phyloP scores from a whole-genome alignment of 164 flowering plant genomes.

The Chloranthus sessilifolius region DNA sequence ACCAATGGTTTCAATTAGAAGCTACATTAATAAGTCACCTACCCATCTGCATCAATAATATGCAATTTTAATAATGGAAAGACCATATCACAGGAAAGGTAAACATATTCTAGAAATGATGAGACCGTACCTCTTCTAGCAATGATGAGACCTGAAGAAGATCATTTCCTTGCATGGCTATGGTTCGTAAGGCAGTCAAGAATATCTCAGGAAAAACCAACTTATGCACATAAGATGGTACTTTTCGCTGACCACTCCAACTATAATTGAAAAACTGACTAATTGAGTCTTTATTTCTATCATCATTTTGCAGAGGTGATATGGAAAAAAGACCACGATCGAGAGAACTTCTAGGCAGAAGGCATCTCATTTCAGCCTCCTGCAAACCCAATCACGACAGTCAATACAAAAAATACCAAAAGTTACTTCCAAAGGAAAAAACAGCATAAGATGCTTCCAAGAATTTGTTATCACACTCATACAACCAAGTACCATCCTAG shows the following conservation, averaged over 20 bases:
- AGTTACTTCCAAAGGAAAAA: neutral
- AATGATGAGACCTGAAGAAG: conserved; percentile 58
- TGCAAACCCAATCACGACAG: conserved; percentile 27
- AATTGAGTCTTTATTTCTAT: neutral
- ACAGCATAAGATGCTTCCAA: neutral
- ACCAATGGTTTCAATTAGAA: too few relatives aligned
- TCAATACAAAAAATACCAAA: neutral
- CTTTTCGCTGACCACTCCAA: conserved; percentile 89
- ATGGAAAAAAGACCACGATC: conserved; percentile 62
- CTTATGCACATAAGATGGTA: conserved; percentile 62
- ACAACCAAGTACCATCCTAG: neutral
- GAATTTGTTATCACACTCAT: neutral
- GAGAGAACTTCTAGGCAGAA: conserved; percentile 66
- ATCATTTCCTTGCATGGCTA: conserved; percentile 81
- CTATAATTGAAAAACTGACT: conserved; percentile 39
- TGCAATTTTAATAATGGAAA: too few relatives aligned
- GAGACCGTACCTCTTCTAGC: conserved; percentile 70
- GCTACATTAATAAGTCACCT: too few relatives aligned
- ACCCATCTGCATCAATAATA: too few relatives aligned
- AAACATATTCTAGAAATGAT: neutral
- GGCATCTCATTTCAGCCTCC: conserved; percentile 88
- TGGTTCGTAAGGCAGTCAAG: conserved; percentile 77
- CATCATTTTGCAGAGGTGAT: conserved; percentile 15
- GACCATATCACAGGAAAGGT: too few relatives aligned
- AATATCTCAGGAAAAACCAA: conserved; percentile 87